Conservation (phyloP, 768 basidiomycete species). For the Agrocybe pediades region DNA sequence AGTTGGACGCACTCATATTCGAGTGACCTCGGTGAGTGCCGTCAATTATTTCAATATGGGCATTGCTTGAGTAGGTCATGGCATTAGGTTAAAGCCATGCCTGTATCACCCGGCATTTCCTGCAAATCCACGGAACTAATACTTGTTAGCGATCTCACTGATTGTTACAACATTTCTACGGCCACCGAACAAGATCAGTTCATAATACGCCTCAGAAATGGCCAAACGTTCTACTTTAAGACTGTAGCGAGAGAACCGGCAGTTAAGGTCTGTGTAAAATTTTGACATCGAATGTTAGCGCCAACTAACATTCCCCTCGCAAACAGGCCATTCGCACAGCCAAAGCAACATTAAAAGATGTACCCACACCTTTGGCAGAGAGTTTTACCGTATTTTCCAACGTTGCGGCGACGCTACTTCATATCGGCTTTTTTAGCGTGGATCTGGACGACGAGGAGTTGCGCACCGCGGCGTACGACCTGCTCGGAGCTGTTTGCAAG, state of each 20-base stretch:
- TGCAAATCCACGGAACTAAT: conserved; percentile 86
- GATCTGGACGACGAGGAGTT: conserved; percentile 74
- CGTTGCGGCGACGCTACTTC: conserved; percentile 84
- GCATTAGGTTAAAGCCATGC: conserved; percentile 64
- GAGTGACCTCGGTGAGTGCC: conserved; percentile 69
- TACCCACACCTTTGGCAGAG: conserved; percentile 52
- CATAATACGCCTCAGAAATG: conserved; percentile 76
- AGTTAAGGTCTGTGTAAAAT: conserved; percentile 55
- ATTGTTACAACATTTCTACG: conserved; percentile 80
- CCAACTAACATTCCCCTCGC: too few relatives aligned
- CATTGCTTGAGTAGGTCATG: background rate
- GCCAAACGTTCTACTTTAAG: conserved; percentile 74
- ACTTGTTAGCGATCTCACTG: conserved; percentile 78
- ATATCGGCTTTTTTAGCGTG: conserved; percentile 81
- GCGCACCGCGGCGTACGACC: conserved; percentile 77
- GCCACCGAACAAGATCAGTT: conserved; percentile 78
- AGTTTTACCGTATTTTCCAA: conserved; percentile 80
- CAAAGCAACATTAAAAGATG: conserved; percentile 68
- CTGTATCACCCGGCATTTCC: conserved; percentile 65
- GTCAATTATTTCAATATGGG: background rate
- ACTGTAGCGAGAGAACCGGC: conserved; percentile 69
- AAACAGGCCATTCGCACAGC: conserved; percentile 81
- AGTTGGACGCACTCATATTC: conserved; percentile 69
- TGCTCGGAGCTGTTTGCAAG: conserved; percentile 74
- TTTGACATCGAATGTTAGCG: too few relatives aligned